Evolutionary conservation across 305 asterid genomes (phyloP).

Genomic region (Fraxinus baroniana): DNA sequence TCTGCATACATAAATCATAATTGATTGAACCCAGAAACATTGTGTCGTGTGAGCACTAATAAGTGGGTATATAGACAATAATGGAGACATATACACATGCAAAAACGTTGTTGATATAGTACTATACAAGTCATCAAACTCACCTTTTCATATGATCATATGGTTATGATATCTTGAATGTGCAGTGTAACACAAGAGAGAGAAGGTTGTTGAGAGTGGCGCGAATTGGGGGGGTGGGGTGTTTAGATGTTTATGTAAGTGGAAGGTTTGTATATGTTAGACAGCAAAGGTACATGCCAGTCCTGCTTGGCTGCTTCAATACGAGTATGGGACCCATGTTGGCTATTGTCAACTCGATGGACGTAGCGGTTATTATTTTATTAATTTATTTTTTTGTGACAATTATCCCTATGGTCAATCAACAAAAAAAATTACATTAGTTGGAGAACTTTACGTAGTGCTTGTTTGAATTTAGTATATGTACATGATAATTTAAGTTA

Average conservation of each 20-base stretch:
- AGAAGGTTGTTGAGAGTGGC: background rate
- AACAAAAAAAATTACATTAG: background rate
- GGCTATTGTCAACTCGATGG: background rate
- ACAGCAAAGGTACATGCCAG: background rate
- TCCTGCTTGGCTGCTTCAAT: background rate
- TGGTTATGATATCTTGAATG: background rate
- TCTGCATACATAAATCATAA: background rate
- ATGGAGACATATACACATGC: background rate
- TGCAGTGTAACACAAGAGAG: background rate
- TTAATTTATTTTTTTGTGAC: too few relatives aligned
- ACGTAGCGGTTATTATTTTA: too few relatives aligned
- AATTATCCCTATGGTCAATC: background rate
- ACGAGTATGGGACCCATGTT: background rate
- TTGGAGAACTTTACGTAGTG: background rate
- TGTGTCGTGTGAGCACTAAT: background rate
- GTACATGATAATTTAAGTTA: background rate
- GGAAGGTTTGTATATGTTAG: too few relatives aligned
- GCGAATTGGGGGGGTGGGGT: conserved; percentile 9
- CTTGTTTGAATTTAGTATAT: too few relatives aligned
- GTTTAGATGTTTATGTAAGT: background rate
- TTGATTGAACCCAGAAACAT: background rate
- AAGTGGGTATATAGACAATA: background rate
- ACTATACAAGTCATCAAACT: background rate
- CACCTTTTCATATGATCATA: background rate
- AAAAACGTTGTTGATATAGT: background rate